phyloP scores from a whole-genome alignment of 2,329 filamentous ascomycete species.

The Fonsecaea multimorphosa region DNA sequence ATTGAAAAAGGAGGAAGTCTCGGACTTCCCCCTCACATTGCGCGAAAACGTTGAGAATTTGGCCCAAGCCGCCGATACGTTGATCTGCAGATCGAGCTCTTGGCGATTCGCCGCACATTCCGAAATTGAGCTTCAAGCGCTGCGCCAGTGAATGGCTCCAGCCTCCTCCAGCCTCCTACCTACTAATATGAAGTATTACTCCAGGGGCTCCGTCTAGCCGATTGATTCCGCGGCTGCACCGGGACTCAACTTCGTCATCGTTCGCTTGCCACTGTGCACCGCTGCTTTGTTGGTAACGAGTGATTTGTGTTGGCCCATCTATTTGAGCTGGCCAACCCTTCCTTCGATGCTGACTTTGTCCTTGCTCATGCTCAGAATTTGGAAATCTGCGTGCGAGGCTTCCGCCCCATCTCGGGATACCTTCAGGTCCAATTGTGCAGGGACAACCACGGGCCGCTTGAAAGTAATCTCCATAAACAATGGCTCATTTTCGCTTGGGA shows the following conservation, averaged over 20 bases:
- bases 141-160: background rate
- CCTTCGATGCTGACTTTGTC: slow-evolving; percentile 17
- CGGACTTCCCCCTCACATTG: slow-evolving; percentile 4
- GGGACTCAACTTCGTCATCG: slow-evolving; percentile 1
- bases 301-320: slow-evolving; percentile 1
- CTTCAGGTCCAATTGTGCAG: slow-evolving; percentile 12
- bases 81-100: slow-evolving; percentile 12
- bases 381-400: background rate
- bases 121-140: background rate
- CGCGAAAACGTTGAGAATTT: slow-evolving; percentile 16
- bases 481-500: background rate
- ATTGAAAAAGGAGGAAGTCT: background rate
- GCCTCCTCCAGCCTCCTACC: too few relatives aligned
- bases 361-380: slow-evolving; percentile 6
- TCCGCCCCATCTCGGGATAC: background rate
- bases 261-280: background rate
- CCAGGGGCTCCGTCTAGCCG: background rate
- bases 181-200: too few relatives aligned
- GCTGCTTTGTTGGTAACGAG: background rate
- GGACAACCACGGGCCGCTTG: slow-evolving; percentile 26
- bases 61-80: slow-evolving; percentile 7
- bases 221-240: background rate
- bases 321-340: slow-evolving; percentile 7
- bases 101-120: background rate
- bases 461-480: slow-evolving; percentile 28